Percentiles rank a stretch among this genome's conserved stretches.
These are phyloP conservation scores for Buddleja alternifolia DNA, from an alignment of 257 asterid species.

Conservation along the genomic window DNA sequence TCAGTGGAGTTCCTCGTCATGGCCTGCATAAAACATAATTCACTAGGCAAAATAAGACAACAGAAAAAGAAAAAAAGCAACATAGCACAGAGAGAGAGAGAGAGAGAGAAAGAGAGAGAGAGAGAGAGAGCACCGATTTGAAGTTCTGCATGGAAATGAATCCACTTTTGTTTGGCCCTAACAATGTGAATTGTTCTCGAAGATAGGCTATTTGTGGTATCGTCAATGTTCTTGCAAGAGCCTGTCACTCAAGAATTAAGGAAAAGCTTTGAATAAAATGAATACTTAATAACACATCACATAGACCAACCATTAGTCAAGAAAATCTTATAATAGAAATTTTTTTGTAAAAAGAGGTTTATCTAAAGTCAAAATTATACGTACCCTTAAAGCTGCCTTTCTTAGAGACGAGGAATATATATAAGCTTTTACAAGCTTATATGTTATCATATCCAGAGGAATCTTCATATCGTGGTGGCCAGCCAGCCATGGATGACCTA, in stretches of 20 bases:
- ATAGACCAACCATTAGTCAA: too few species aligned
- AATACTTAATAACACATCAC: background rate
- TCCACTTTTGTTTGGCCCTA: conserved; percentile 71
- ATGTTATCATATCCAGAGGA: conserved; percentile 63
- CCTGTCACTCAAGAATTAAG: conserved; percentile 35
- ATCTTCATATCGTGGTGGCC: conserved; percentile 58
- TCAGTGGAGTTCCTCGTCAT: conserved; percentile 51
- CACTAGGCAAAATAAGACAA: background rate
- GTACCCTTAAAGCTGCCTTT: conserved; percentile 63
- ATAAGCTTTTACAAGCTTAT: conserved; percentile 65
- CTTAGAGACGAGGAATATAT: conserved; percentile 60
- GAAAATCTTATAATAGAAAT: too few species aligned
- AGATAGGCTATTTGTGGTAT: conserved; percentile 61
- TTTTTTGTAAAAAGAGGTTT: background rate
- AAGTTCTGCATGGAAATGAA: conserved; percentile 53
- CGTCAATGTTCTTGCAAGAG: conserved; percentile 63
- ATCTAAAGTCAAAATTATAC: conserved; percentile 17
- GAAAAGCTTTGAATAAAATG: background rate
- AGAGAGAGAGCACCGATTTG: conserved; percentile 43
- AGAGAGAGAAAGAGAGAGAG: conserved; percentile 14
- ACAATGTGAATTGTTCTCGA: conserved; percentile 59
- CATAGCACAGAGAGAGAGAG: background rate
- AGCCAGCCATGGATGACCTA: conserved; percentile 76
- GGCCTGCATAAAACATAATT: conserved; percentile 42
- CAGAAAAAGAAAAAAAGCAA: too few species aligned